These are phyloP conservation scores for Chaetoscypha palmicola DNA, from an alignment of 2,329 filamentous ascomycete species.

Conservation along the genomic window DNA sequence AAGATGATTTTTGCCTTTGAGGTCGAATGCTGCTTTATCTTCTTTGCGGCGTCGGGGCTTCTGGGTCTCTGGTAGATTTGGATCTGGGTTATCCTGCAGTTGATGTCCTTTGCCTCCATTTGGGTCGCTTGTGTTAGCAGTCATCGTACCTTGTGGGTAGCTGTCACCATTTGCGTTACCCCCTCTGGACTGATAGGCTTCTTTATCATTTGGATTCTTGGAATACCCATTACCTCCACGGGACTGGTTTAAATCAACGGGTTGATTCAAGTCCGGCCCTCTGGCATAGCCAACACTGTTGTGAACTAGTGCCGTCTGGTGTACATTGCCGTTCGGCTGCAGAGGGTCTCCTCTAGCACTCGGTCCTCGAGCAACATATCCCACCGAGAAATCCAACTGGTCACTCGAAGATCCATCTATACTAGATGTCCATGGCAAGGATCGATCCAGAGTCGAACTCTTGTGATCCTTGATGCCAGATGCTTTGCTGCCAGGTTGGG, in stretches of 20 bases:
- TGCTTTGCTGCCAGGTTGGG: no score
- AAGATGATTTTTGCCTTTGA: conserved; percentile 46
- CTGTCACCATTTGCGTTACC: conserved; percentile 4
- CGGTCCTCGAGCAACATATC: conserved; percentile 9
- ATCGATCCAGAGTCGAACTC: conserved; percentile 1
- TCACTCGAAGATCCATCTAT: conserved; percentile 23
- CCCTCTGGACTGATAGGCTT: not conserved
- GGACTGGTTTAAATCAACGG: not conserved
- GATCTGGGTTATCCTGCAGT: conserved; percentile 18
- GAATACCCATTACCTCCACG: conserved; percentile 4
- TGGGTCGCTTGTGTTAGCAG: not conserved
- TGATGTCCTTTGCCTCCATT: conserved; percentile 11
- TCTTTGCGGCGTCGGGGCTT: conserved; percentile 7
- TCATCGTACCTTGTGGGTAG: not conserved
- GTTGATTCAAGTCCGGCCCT: not conserved
- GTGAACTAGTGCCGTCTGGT: not conserved
- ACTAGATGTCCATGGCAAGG: conserved; percentile 11
- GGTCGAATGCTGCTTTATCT: conserved; percentile 29
- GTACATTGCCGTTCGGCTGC: not conserved
- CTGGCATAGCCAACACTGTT: conserved; percentile 2
- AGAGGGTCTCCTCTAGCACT: not conserved
- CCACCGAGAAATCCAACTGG: conserved; percentile 24
- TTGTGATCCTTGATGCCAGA: not conserved
- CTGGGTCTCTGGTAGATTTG: conserved; percentile 17
- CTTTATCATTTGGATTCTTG: conserved; percentile 1